These are phyloP conservation scores for Exophiala sp. DNA, from an alignment of 2,329 filamentous ascomycete genomes.

Conservation along the genomic window DNA sequence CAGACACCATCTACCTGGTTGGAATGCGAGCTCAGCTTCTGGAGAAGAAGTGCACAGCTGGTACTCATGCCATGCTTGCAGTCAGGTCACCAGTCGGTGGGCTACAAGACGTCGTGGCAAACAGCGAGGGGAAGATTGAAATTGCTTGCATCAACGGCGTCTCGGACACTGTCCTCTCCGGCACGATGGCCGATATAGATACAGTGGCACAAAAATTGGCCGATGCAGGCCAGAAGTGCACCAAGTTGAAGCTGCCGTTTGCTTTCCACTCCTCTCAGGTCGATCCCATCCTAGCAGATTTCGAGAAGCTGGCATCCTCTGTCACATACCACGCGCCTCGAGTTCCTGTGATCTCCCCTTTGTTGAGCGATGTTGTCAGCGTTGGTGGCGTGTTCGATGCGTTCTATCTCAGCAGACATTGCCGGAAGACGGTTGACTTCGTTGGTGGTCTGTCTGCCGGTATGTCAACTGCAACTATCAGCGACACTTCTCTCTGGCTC, in stretches of 20 bases:
- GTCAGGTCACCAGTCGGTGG: conserved; percentile 37
- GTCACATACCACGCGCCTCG: conserved; percentile 38
- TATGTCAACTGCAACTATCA: conserved; percentile 32
- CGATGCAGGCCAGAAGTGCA: conserved; percentile 37
- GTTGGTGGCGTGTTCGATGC: conserved; percentile 36
- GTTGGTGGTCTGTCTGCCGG: conserved; percentile 39
- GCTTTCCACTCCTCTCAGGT: conserved; percentile 46
- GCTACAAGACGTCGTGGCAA: conserved; percentile 31
- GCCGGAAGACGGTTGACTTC: conserved; percentile 45
- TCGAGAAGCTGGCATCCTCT: conserved; percentile 36
- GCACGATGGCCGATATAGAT: conserved; percentile 36
- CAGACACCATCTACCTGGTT: conserved; percentile 38
- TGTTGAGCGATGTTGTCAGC: conserved; percentile 40
- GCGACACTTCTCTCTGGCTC: conserved; percentile 36
- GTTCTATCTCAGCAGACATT: conserved; percentile 39
- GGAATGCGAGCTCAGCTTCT: conserved; percentile 40
- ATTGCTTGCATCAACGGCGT: conserved; percentile 42
- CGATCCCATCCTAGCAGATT: conserved; percentile 41
- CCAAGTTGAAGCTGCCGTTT: conserved; percentile 41
- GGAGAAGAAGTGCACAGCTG: conserved; percentile 36
- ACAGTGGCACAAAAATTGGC: conserved; percentile 34
- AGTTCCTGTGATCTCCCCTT: conserved; percentile 43
- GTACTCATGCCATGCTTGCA: conserved; percentile 43
- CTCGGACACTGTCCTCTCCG: conserved; percentile 41
- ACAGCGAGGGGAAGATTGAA: conserved; percentile 29